Percentiles rank a stretch among this genome's conserved stretches.
Conservation (phyloP, 192 early-diverging fungal species). For the Coemansia sp. region DNA sequence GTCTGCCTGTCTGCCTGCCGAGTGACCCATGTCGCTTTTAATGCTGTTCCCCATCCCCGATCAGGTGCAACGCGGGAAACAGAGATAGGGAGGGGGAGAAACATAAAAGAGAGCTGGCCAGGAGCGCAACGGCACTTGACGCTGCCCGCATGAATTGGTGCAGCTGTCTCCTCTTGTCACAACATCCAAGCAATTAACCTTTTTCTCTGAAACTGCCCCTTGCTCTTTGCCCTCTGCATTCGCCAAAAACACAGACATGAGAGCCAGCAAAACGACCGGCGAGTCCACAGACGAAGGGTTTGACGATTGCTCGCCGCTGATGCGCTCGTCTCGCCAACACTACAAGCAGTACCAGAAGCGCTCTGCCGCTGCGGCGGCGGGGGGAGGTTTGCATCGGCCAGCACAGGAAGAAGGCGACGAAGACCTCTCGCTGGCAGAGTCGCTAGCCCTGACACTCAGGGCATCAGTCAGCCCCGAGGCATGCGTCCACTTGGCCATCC, state of each 20-base stretch:
- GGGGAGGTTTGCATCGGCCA: neutral
- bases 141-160: neutral
- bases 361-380: neutral
- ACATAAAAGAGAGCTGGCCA: neutral
- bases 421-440: constrained; percentile 10
- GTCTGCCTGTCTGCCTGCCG: no score
- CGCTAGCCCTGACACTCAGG: constrained; percentile 25
- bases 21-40: neutral
- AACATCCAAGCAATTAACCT: no score
- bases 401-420: neutral
- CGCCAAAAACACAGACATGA: neutral
- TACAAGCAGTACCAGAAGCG: neutral
- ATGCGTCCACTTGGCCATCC: constrained; percentile 30
- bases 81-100: neutral
- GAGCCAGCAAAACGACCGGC: constrained; percentile 1
- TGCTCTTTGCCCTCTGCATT: no score
- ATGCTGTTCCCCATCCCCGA: neutral
- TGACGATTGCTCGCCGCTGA: constrained; percentile 20
- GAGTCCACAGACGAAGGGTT: constrained; percentile 31
- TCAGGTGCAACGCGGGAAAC: constrained; percentile 1
- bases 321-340: neutral
- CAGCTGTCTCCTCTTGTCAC: neutral
- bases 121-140: neutral
- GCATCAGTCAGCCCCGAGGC: constrained; percentile 18
- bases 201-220: no score